Percentiles rank a stretch among this genome's conserved stretches.
Conservation (phyloP, 352 stramenopile species). For the Globisporangium parvum region DNA sequence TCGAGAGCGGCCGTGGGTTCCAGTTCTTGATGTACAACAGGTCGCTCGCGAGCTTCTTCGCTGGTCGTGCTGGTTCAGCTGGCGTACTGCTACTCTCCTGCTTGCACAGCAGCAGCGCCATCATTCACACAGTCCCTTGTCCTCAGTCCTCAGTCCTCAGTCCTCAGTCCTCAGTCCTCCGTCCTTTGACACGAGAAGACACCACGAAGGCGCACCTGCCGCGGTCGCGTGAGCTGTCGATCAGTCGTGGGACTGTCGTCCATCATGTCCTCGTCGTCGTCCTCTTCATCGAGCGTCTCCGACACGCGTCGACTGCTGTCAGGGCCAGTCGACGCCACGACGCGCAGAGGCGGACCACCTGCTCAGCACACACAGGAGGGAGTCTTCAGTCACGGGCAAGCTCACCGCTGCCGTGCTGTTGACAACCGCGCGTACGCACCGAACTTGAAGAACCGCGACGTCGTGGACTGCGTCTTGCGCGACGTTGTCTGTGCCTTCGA, state of each 20-base stretch:
- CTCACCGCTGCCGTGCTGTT: too few relatives aligned
- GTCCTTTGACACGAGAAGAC: background rate
- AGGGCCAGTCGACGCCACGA: conserved; percentile 28
- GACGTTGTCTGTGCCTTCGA: conserved; percentile 49
- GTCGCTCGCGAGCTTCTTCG: conserved; percentile 15
- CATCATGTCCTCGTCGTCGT: conserved; percentile 31
- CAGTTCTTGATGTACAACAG: conserved; percentile 46
- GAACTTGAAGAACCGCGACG: conserved; percentile 35
- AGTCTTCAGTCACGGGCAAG: too few relatives aligned
- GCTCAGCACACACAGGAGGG: background rate
- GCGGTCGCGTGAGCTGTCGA: conserved; percentile 11
- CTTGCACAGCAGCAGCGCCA: background rate
- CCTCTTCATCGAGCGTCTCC: conserved; percentile 35
- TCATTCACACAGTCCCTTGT: background rate
- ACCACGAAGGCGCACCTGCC: conserved; percentile 9
- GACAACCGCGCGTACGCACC: conserved; percentile 12
- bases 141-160: background rate
- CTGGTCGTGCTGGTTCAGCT: conserved; percentile 7
- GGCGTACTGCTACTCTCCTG: conserved; percentile 3
- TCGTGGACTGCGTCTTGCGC: conserved; percentile 28
- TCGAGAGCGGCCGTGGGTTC: conserved; percentile 18
- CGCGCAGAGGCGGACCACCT: conserved; percentile 35
- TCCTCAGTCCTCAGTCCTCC: background rate
- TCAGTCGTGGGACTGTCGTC: conserved; percentile 12
- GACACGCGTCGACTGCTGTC: conserved; percentile 16